These are phyloP conservation scores for Dendrocalamus latiflorus DNA, from an alignment of 202 grass and related monocot species.

Conservation along the genomic window DNA sequence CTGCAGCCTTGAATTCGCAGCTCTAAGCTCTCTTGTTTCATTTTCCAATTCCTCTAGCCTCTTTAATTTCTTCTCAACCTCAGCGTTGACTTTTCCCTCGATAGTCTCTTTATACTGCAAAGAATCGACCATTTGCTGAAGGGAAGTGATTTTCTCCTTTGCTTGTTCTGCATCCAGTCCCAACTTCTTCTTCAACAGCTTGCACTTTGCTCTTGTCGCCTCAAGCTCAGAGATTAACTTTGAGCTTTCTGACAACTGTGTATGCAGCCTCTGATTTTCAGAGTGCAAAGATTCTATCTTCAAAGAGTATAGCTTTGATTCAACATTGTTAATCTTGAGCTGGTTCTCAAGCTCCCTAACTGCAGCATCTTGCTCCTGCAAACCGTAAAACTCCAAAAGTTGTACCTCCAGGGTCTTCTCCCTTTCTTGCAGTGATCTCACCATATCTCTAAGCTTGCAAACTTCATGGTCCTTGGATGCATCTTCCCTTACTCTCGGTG, in stretches of 20 bases:
- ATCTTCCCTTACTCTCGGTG: slow-evolving; percentile 33
- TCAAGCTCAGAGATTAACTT: slow-evolving; percentile 51
- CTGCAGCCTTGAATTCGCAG: slow-evolving; percentile 49
- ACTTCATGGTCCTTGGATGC: slow-evolving; percentile 44
- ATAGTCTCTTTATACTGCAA: slow-evolving; percentile 43
- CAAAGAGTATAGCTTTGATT: slow-evolving; percentile 54
- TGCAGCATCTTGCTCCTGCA: slow-evolving; percentile 58
- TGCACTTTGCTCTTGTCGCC: slow-evolving; percentile 40
- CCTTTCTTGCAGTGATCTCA: slow-evolving; percentile 56
- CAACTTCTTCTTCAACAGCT: slow-evolving; percentile 65
- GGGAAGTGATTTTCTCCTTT: slow-evolving; percentile 65
- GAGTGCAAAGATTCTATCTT: slow-evolving; percentile 64
- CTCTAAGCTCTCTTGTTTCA: slow-evolving; percentile 51
- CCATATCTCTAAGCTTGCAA: slow-evolving; percentile 53
- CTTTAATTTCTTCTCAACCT: slow-evolving; percentile 54
- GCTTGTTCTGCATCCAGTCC: slow-evolving; percentile 54
- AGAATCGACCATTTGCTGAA: slow-evolving; percentile 48
- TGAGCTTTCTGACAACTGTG: slow-evolving; percentile 47
- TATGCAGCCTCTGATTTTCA: slow-evolving; percentile 57
- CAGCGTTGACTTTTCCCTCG: slow-evolving; percentile 15
- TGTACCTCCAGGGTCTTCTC: slow-evolving; percentile 59
- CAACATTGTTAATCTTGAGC: slow-evolving; percentile 62
- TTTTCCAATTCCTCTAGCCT: slow-evolving; percentile 55
- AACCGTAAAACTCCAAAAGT: slow-evolving; percentile 48
- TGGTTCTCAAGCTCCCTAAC: slow-evolving; percentile 68